Evolutionary conservation across 176 grass and related monocot species (phyloP), one percentile per base, ranked within the genome.

Genomic region (Cocos nucifera): DNA sequence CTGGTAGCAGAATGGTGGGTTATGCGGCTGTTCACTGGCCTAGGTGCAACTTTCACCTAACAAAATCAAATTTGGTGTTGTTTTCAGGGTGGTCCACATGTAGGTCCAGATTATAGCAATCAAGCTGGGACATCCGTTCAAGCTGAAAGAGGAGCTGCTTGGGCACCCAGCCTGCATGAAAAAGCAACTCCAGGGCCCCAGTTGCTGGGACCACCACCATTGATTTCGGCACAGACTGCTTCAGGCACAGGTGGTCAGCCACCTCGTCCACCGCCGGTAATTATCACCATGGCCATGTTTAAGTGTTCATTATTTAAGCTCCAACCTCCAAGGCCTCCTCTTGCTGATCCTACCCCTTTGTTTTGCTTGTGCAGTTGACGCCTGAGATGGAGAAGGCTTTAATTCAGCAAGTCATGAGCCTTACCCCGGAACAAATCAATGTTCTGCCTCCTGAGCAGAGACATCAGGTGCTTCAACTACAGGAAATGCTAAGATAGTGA

Each of bases 391-490:
- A 98, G 62, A 92, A 92, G 67, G 70, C 83, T 66, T 80, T 98
- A 10, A 76, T 98, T 67, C 87, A 98, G 49, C 93, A 98, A 77
- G 88, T 98, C 61, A 61, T 90, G 85, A 78, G 76, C 61, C 89
- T 98, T 61, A 89, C 88, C 0, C 73, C 69, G 2, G 93, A 98
- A 29, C 88, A 98, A 73, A 98, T 98, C 54, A 81, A 89, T 74
- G 71, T 83, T 74, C 63, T 98, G 67, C 81, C 93, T 50, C 87
- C 93, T 4, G 93, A 98, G 67, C 93, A 98, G 74, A 78, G 88
- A 24, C 85, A 92, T 19, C 93, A 98, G 66, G 93, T 98, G 29
- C 73, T 98, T 89, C 93, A 98, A 39, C 71, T 98, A 22, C 84
- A 83, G 20, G 93, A 98, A 3, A 92, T 98, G 88, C 82, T 98